Evolutionary conservation across 306 rosid species (phyloP), one percentile per base, ranked within the genome.

Genomic region (Corylus americana): DNA sequence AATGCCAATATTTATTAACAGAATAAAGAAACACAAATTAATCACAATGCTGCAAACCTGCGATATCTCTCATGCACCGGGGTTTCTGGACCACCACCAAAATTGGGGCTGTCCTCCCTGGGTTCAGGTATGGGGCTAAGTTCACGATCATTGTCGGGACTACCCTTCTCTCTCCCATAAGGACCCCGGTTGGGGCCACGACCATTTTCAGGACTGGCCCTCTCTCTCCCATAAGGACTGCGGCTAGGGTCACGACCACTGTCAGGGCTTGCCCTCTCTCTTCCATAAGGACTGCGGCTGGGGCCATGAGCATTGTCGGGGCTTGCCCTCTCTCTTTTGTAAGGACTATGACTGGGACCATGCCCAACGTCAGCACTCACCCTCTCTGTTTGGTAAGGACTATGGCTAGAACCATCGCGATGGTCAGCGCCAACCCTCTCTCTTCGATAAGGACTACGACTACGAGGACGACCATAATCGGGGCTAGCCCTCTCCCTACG

Each of bases 61-160:
- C 22, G 86, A 22, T 89, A 88, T 82, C 96, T 85, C 84, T 86
- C 97, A 71, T 79, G 78, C 90, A 86, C 77, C 27, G 99, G 98
- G 85, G 98, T 96, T 70, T 90, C 97, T 49, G 93, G 88, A 47
- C 91, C 98, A 76, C 88, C 98, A 73, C 88, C 92, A 79, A 84
- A 90, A 74, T 83, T 89, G 79, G 99, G 93, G 75, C 96, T 89
- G 62, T 90, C 93, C 83, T 90, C 93, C 81, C 85, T 85, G 18
- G 88, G 81, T 70, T 93, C 95, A 2, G 89, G 91, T 75, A 74
- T 47, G 18, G 89, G 91, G 82, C 89, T 89, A 16, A 84, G 86
- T 50, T 70, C 91, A 45, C 83, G 85, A 55, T 90, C 93, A 83
- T 90, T 88, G 80, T 86, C 92, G 17, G 86, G 88, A 79, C 86